Conservation (phyloP, 78 protist genomes). For the Dictyostelium brefeldianum region DNA sequence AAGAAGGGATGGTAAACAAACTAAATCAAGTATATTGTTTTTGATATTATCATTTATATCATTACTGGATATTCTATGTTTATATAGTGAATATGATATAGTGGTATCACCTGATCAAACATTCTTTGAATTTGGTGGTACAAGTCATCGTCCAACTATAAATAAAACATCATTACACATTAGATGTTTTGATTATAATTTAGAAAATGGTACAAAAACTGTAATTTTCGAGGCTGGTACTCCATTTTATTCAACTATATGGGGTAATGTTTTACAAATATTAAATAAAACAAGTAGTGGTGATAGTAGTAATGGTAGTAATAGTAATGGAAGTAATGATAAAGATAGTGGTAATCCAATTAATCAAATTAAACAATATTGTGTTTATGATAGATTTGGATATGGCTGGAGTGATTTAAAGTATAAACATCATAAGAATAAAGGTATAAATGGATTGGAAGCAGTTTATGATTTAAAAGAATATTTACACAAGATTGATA, state of each 20-base stretch:
- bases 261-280: constrained; percentile 5
- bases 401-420: constrained; percentile 43
- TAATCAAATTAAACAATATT: constrained; percentile 12
- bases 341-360: background rate
- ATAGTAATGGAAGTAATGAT: background rate
- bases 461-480: constrained; percentile 8
- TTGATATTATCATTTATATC: background rate
- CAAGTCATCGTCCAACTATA: background rate
- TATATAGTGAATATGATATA: background rate
- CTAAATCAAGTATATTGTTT: background rate
- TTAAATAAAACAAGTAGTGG: background rate
- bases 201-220: background rate
- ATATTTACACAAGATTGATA: constrained; percentile 3
- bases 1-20: background rate
- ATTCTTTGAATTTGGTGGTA: background rate
- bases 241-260: constrained; percentile 49
- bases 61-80: background rate
- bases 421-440: background rate
- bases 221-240: constrained; percentile 29
- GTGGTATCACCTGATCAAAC: background rate
- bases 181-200: constrained; percentile 11
- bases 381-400: constrained; percentile 62
- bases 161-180: constrained; percentile 14
- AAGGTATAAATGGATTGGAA: background rate
- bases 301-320: too few relatives aligned